These are phyloP conservation scores for Talaromyces adpressus DNA, from an alignment of 495 filamentous ascomycete genomes.

Conservation along the genomic window DNA sequence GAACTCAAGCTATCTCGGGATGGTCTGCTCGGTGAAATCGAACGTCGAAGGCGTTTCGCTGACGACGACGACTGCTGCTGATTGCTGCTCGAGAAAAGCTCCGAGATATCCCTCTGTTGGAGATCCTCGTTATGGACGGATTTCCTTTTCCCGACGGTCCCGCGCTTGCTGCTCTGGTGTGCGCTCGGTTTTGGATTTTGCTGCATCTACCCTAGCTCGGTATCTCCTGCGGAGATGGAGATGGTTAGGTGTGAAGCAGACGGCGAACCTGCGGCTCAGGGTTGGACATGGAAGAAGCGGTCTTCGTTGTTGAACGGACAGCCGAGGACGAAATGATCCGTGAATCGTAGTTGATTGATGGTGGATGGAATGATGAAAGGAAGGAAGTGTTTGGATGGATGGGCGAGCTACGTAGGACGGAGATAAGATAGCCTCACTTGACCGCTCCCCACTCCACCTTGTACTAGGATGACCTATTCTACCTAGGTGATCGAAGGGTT, in stretches of 20 bases:
- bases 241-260: background rate
- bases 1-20: slow-evolving; percentile 12
- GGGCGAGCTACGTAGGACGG: background rate
- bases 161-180: slow-evolving; percentile 43
- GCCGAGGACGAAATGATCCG: background rate
- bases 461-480: too few relatives aligned
- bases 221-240: slow-evolving; percentile 6
- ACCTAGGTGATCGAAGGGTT: too few relatives aligned
- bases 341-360: background rate
- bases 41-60: slow-evolving; percentile 37
- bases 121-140: slow-evolving; percentile 33
- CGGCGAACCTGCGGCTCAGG: slow-evolving; percentile 2
- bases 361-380: background rate
- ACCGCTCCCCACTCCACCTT: background rate
- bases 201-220: slow-evolving; percentile 37
- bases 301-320: background rate
- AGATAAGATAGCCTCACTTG: slow-evolving; percentile 5
- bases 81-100: slow-evolving; percentile 33
- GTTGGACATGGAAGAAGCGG: background rate
- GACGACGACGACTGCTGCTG: slow-evolving; percentile 15
- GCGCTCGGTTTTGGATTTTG: slow-evolving; percentile 35
- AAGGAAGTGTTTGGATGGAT: background rate
- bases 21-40: slow-evolving; percentile 16
- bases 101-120: slow-evolving; percentile 42
- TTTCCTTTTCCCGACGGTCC: slow-evolving; percentile 42